Base-by-base conservation (phyloP, 2,329 filamentous ascomycete genomes). In the Phaeosphaeriaceae sp. region DNA sequence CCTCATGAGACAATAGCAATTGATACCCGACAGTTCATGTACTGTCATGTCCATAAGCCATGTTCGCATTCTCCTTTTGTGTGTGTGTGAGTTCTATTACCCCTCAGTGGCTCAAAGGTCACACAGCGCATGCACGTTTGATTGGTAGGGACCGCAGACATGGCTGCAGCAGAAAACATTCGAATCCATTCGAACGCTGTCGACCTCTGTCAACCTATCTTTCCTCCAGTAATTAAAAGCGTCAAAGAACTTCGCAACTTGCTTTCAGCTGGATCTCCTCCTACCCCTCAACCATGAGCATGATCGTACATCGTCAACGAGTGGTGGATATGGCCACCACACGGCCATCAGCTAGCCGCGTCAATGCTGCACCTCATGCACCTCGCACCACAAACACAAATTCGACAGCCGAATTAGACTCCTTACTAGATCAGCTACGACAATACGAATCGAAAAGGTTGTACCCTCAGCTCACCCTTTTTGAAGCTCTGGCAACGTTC, bases 401-500 rank as follows among this genome's bases (percentile, higher is more conserved):
- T n/a, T 40, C 15, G 6, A 4, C 15, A n/a, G 35, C 35, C 15
- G 6, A 3, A 6, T 26, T 28, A 15, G 47, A 49, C 3, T 15
- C 47, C 3, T 2, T 28, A 24, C 9, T 19, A 24, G 24, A n/a
- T 17, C 23, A 28, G 24, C 3, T 49, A 8, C 47, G 26, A 28
- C 10, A 17, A 28, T 10, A 49, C 9, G 47, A 26, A 28, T 13
- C 24, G 15, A 49, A 17, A 21, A 49, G 15, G 28, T 52, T 56
- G 19, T 46, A 55, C 55, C 58, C 59, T 58, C 54, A 32, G 47
- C 58, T 59, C 2, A 23, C 22, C 17, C 56, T 59, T 22, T 49
- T 52, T 40, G 49, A 55, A 52, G 47, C 56, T 19, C 40, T 55
- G 21, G 42, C 35, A 40, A 15, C 13, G 24, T 59, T 59, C 56